Evolutionary conservation across 306 rosid genomes (phyloP).

Genomic region (Ammopiptanthus mongolicus): DNA sequence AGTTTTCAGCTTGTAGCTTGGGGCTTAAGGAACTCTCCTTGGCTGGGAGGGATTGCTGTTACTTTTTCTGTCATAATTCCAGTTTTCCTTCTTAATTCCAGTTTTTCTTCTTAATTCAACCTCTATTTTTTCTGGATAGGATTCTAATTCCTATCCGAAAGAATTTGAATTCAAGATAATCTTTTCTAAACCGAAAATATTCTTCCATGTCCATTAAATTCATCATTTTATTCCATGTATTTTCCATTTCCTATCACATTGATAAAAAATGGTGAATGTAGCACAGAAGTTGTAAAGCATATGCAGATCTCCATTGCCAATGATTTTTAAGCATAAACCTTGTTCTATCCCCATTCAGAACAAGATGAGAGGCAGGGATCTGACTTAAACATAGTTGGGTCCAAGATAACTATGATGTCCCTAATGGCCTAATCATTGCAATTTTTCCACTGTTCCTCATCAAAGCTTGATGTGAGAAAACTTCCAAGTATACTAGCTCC

Average conservation of each 20-base stretch:
- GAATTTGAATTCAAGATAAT: neutral
- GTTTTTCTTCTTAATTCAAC: neutral
- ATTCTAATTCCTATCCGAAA: too few relatives aligned
- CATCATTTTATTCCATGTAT: too few relatives aligned
- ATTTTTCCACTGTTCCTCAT: neutral
- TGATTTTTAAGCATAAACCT: too few relatives aligned
- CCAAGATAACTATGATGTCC: neutral
- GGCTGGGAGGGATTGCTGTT: neutral
- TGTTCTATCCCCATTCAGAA: too few relatives aligned
- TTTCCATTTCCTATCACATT: too few relatives aligned
- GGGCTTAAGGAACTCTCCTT: neutral
- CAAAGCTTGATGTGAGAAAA: neutral
- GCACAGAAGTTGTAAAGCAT: too few relatives aligned
- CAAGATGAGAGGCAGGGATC: neutral
- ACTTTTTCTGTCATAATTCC: neutral
- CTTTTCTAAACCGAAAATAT: neutral
- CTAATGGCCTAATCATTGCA: neutral
- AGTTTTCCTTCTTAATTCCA: neutral
- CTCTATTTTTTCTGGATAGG: too few relatives aligned
- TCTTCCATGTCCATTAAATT: too few relatives aligned
- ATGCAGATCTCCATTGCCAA: too few relatives aligned
- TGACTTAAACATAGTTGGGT: neutral
- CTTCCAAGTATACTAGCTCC: neutral
- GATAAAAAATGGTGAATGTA: too few relatives aligned
- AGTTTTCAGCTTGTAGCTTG: neutral